These are phyloP conservation scores for Blastosporella zonata DNA, from an alignment of 1,284 basidiomycete species.

Conservation along the genomic window DNA sequence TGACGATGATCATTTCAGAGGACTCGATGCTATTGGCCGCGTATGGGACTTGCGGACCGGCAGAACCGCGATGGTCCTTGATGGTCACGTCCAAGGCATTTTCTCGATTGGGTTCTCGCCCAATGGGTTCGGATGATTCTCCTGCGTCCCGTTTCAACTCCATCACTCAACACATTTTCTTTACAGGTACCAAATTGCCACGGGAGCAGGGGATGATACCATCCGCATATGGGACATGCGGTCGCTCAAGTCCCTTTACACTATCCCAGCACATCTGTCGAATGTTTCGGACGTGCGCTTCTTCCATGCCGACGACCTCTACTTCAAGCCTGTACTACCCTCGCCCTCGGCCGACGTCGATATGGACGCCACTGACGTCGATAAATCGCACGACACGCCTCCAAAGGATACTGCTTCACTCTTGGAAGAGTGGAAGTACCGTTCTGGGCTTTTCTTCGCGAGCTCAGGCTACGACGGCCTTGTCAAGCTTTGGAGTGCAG, in stretches of 20 bases:
- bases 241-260: conserved; percentile 87
- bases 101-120: conserved; percentile 92
- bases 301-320: conserved; percentile 65
- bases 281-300: conserved; percentile 95
- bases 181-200: conserved; percentile 90
- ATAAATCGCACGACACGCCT: conserved; percentile 32
- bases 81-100: conserved; percentile 95
- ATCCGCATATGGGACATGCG: conserved; percentile 99
- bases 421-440: conserved; percentile 67
- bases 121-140: conserved; percentile 70
- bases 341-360: conserved; percentile 24
- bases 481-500: conserved; percentile 96
- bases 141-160: conserved; percentile 6
- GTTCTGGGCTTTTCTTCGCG: conserved; percentile 89
- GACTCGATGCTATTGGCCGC: conserved; percentile 94
- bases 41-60: conserved; percentile 98
- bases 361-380: conserved; percentile 36
- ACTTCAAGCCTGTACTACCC: conserved; percentile 31
- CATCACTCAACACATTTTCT: conserved; percentile 12
- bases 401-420: conserved; percentile 36
- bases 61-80: conserved; percentile 95
- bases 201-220: conserved; percentile 95
- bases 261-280: conserved; percentile 93
- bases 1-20: conserved; percentile 46
- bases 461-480: conserved; percentile 94